Percentiles rank a stretch among this genome's conserved stretches.
Evolutionary conservation across 495 filamentous ascomycete species (phyloP).

Genomic region (Aspergillus asperescens): DNA sequence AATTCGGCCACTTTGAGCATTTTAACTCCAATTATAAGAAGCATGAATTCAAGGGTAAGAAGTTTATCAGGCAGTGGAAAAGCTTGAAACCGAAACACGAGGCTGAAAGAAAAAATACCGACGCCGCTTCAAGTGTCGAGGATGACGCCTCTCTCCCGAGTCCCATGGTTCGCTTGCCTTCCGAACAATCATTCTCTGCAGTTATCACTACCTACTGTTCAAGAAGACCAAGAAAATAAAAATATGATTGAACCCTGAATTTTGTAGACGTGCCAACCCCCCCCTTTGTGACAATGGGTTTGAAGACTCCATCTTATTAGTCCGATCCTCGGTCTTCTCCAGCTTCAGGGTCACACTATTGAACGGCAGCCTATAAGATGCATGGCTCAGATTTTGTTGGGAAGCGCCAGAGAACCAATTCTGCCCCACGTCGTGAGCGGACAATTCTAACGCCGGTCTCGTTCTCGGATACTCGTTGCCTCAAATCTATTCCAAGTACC

Average conservation of each 20-base stretch:
- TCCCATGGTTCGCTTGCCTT: too few relatives aligned
- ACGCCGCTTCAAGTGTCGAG: too few relatives aligned
- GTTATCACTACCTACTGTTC: too few relatives aligned
- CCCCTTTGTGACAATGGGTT: too few relatives aligned
- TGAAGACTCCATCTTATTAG: not conserved
- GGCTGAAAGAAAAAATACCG: not conserved
- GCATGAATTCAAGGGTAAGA: not conserved
- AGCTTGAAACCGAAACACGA: not conserved
- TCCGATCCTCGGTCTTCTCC: not conserved
- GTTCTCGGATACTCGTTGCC: not conserved
- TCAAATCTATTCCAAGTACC: too few relatives aligned
- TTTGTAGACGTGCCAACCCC: too few relatives aligned
- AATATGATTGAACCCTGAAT: too few relatives aligned
- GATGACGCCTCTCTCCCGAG: too few relatives aligned
- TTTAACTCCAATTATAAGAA: not conserved
- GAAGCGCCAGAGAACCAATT: not conserved
- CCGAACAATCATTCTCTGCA: too few relatives aligned
- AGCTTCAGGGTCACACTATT: not conserved
- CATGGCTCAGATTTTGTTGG: conserved; percentile 1
- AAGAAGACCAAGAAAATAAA: too few relatives aligned
- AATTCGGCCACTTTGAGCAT: not conserved
- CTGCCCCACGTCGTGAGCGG: too few relatives aligned
- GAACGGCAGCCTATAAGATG: not conserved
- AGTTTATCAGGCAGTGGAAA: not conserved
- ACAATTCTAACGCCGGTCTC: not conserved